A percentile compares a stretch with the other conserved stretches of the same genome.
phyloP scores from a whole-genome alignment of 2,329 filamentous ascomycete species.

The Cladophialophora exuberans region DNA sequence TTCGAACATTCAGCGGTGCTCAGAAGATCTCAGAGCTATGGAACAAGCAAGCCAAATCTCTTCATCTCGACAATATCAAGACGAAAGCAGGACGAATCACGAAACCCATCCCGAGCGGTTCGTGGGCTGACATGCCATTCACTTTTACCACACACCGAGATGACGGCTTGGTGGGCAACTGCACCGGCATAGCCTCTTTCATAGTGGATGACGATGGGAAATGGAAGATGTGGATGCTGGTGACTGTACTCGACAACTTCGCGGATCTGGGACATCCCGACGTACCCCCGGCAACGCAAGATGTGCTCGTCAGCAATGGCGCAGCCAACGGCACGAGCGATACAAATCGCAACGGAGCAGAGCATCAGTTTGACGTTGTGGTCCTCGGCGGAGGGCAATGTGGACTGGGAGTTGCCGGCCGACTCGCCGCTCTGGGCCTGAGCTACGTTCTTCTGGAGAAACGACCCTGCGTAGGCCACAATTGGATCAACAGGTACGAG shows the following conservation, averaged over 20 bases:
- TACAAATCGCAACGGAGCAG: slow-evolving; percentile 32
- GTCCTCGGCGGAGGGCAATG: slow-evolving; percentile 49
- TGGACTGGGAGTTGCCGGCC: slow-evolving; percentile 48
- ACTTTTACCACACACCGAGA: slow-evolving; percentile 15
- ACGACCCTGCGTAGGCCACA: slow-evolving; percentile 48
- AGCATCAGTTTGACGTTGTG: slow-evolving; percentile 37
- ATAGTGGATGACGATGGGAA: slow-evolving; percentile 20
- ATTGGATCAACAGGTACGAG: slow-evolving; percentile 52
- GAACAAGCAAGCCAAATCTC: slow-evolving; percentile 21
- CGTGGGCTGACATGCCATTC: slow-evolving; percentile 18
- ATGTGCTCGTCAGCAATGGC: background rate
- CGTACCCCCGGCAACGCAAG: slow-evolving; percentile 13
- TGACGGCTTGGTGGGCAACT: slow-evolving; percentile 19
- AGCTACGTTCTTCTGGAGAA: slow-evolving; percentile 51
- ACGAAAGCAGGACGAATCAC: slow-evolving; percentile 8
- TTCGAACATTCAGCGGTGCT: slow-evolving; percentile 31
- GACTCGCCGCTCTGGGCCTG: slow-evolving; percentile 48
- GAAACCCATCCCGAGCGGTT: slow-evolving; percentile 6
- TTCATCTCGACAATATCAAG: slow-evolving; percentile 17
- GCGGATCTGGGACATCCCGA: slow-evolving; percentile 32
- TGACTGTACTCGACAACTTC: slow-evolving; percentile 34
- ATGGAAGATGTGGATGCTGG: slow-evolving; percentile 37
- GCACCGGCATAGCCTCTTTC: slow-evolving; percentile 31
- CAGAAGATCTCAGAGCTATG: slow-evolving; percentile 26
- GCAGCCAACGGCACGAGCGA: background rate